Base-by-base conservation (phyloP, 805 yeast species). In the Candida takata region DNA sequence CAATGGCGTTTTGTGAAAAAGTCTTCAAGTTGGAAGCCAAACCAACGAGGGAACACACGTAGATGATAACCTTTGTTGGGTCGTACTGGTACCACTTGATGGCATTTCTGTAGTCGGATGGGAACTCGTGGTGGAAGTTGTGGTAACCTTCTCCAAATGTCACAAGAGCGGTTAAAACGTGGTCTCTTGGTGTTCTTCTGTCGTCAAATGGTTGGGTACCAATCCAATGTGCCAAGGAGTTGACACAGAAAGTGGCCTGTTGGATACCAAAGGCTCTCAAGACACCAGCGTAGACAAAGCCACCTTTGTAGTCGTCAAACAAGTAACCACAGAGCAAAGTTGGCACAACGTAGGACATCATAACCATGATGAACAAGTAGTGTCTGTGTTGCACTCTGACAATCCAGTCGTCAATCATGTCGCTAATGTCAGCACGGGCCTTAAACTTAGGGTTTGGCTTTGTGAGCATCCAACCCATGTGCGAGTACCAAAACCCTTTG, bases 141-240 rank as follows among this genome's bases (percentile, higher is more conserved):
- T 84, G 92, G 69, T 83, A 82, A 44, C 94, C 94, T 64, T 84
- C 94, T 61, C 94, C 94, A 53, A 83, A 82, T 0, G 94, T 84
- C 40, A 82, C 86, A 41, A 83, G 64, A 5, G 92, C 92, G 34
- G 92, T 82, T 43, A 84, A 52, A 55, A 77, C 73, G 60, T 82
- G 87, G 61, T 84, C 90, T 63, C 92, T 72, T 48, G 92, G 92
- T 24, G 90, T 81, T 72, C 88, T 77, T 64, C 83, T 74, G 58
- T 84, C 90, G 58, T 83, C 94, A 46, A 83, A 84, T 31, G 94
- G 92, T 61, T 84, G 94, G 38, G 65, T 70, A 62, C 94, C 94
- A 50, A 83, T 74, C 84, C 86, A 82, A 60, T 84, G 94, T 19
- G 90, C 90, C 57, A 84, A 68, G 6, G 92, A 83, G 63, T 83